These are phyloP conservation scores for Calocybe gambosa DNA, from an alignment of 1,284 basidiomycete species.

Conservation along the genomic window DNA sequence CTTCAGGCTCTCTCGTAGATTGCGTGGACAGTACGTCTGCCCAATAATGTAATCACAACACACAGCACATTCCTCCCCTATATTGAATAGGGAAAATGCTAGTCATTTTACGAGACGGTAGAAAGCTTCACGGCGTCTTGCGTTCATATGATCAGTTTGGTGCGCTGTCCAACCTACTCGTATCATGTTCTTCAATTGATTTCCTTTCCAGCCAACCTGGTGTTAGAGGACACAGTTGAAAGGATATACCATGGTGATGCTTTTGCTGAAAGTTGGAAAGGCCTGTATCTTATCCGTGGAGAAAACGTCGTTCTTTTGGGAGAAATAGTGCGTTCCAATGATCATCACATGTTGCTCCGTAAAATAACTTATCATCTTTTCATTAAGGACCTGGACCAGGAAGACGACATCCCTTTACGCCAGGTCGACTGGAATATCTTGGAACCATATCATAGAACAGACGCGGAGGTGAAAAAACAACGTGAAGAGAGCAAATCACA, in stretches of 20 bases:
- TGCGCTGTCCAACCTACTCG: conserved; percentile 25
- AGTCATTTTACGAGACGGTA: conserved; percentile 91
- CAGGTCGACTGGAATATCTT: conserved; percentile 71
- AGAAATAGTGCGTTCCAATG: conserved; percentile 75
- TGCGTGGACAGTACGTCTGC: conserved; percentile 96
- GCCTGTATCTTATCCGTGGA: conserved; percentile 91
- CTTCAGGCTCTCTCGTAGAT: conserved; percentile 93
- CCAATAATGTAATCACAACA: conserved; percentile 44
- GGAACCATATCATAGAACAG: conserved; percentile 66
- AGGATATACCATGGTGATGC: conserved; percentile 77
- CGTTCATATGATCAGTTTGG: conserved; percentile 99
- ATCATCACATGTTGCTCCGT: conserved; percentile 4
- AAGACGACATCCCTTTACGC: conserved; percentile 81
- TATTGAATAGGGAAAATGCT: conserved; percentile 89
- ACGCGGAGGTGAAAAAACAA: conserved; percentile 61
- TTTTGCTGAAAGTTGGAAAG: conserved; percentile 81
- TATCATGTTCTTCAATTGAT: background rate
- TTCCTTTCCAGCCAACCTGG: conserved; percentile 72
- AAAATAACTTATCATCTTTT: conserved; percentile 5
- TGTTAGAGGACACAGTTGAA: conserved; percentile 86
- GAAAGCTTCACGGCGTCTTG: conserved; percentile 94
- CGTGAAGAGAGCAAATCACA: conserved; percentile 71
- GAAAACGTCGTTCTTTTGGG: conserved; percentile 98
- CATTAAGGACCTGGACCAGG: conserved; percentile 82
- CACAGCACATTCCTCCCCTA: conserved; percentile 41